Base-by-base conservation (phyloP, 805 yeast species). In the Suhomyces sp. region DNA sequence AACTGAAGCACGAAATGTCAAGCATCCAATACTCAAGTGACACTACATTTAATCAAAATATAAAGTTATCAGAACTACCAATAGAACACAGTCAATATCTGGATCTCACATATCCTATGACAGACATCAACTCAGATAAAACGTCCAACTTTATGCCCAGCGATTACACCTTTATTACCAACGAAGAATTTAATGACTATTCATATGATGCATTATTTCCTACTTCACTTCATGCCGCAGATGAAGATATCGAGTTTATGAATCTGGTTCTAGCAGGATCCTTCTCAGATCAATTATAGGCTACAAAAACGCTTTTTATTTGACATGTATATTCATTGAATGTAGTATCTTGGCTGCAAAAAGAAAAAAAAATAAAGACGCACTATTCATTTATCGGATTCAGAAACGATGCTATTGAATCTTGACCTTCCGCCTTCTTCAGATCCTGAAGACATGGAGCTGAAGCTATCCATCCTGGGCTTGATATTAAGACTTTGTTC, bases 321-420 rank as follows among this genome's bases (percentile, higher is more conserved):
- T 38, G 24, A 17, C 13, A 8, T 38, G 13, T 38, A 17, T 19
- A 38, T 38, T 33, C 8, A 33, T 33, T n/a, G 17, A 33, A 17
- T 12, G 9, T 17, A 17, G 23, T 17, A 38, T 4, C 2, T 35
- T 38, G 42, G 23, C 42, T 38, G 42, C 24, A 2, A 38, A 36
- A 36, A 19, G 12, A 38, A 2, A 38, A 17, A 36, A 19, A 19
- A 38, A 17, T 17, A 29, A 5, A 19, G n/a, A 19, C 23, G 2
- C 42, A 38, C 1, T 17, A 31, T n/a, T 38, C 15, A 45, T 6
- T 46, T 46, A 19, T 29, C 60, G 50, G 46, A 49, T 33, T 57
- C 60, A 9, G 62, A 52, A 2, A 60, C 46, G 13, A 56, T 58
- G 50, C 66, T 61, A 41, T 53, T 57, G 48, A 57, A 55, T 52